These are phyloP conservation scores for Xerocomus amazonicus DNA, from an alignment of 1,284 basidiomycete species.

Conservation along the genomic window DNA sequence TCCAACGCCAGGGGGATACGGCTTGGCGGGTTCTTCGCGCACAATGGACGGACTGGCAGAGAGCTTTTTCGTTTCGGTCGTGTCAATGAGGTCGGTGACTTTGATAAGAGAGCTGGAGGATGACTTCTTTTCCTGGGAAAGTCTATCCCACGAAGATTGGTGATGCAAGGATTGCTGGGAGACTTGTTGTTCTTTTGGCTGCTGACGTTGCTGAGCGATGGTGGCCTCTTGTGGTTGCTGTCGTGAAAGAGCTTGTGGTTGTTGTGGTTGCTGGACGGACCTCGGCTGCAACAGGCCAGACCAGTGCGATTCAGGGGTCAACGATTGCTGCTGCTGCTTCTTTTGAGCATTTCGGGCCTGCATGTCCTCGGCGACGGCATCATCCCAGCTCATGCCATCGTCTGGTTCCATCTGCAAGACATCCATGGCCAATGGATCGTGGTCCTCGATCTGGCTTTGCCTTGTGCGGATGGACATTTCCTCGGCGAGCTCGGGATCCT, in stretches of 20 bases:
- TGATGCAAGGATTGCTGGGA: conserved; percentile 31
- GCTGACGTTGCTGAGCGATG: conserved; percentile 30
- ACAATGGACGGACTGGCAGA: conserved; percentile 76
- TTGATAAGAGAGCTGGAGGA: conserved; percentile 23
- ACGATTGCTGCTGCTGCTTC: conserved; percentile 21
- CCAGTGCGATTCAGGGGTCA: conserved; percentile 20
- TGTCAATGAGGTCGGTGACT: conserved; percentile 52
- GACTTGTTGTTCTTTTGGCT: conserved; percentile 30
- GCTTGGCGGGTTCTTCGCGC: conserved; percentile 43
- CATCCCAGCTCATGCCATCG: conserved; percentile 76
- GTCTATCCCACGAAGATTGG: conserved; percentile 26
- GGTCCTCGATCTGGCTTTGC: conserved; percentile 36
- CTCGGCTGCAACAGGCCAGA: conserved; percentile 13
- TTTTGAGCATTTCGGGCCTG: conserved; percentile 35
- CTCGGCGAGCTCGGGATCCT: conserved; percentile 59
- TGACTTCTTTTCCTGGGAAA: conserved; percentile 21
- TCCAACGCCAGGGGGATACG: conserved; percentile 23
- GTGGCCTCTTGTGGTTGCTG: conserved; percentile 26
- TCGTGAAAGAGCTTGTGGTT: conserved; percentile 25
- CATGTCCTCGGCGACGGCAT: conserved; percentile 50
- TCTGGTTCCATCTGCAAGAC: conserved; percentile 54
- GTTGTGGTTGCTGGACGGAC: conserved; percentile 32
- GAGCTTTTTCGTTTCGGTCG: conserved; percentile 67
- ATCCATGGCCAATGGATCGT: conserved; percentile 22
- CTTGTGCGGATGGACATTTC: conserved; percentile 38